phyloP scores from a whole-genome alignment of 805 yeast species.

The Candida boleticola region DNA sequence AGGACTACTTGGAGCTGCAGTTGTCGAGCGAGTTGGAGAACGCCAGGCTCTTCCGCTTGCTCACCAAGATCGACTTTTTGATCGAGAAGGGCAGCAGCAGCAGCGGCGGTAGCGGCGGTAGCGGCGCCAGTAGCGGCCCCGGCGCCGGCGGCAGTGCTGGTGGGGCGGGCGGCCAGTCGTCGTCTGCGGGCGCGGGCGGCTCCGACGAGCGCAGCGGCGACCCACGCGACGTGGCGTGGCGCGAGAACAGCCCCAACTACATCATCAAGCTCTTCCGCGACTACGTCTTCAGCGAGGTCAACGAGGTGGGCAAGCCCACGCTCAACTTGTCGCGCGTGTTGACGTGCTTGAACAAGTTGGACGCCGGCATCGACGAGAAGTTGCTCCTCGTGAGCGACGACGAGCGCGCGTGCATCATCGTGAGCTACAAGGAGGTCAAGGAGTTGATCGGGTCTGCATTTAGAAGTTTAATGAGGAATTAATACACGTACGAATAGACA shows the following conservation, averaged over 20 bases:
- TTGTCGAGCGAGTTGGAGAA: constrained; percentile 80
- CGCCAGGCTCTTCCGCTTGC: constrained; percentile 76
- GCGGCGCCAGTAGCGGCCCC: not conserved
- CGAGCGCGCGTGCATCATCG: constrained; percentile 80
- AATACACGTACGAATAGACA: not conserved
- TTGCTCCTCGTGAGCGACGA: constrained; percentile 78
- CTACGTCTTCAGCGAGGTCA: constrained; percentile 80
- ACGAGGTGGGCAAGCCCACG: constrained; percentile 72
- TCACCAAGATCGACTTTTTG: constrained; percentile 77
- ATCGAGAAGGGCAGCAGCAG: constrained; percentile 51
- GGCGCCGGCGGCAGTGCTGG: not conserved
- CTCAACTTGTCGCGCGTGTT: constrained; percentile 82
- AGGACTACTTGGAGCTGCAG: constrained; percentile 60
- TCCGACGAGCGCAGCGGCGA: not conserved
- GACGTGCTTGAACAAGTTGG: constrained; percentile 78
- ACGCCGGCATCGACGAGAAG: constrained; percentile 86
- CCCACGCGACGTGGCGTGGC: constrained; percentile 41
- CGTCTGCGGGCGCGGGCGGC: not conserved
- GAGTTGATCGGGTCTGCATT: constrained; percentile 69
- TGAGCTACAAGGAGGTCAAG: constrained; percentile 79
- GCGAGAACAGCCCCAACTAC: constrained; percentile 73
- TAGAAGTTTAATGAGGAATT: constrained; percentile 39
- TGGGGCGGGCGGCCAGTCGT: not conserved
- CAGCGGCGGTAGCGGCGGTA: not conserved
- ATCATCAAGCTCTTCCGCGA: constrained; percentile 67